Evolutionary conservation across 2,329 filamentous ascomycete species (phyloP), one percentile per base, ranked within the genome.

Genomic region (Phoma sp.): DNA sequence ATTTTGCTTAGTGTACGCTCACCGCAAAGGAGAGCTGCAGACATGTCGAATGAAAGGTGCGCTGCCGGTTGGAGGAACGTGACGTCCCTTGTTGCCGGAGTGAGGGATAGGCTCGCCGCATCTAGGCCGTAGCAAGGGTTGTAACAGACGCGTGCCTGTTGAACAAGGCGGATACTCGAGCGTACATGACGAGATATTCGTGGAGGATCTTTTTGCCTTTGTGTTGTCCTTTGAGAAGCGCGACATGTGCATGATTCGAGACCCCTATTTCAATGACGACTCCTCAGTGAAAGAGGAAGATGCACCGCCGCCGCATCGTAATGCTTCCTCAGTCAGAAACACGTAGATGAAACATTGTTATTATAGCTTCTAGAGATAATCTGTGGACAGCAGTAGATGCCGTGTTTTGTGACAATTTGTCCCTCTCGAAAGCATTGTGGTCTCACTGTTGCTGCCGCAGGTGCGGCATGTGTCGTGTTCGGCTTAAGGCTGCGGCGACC

Each of bases 91-190:
- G 47, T 47, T 47, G 18, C 23, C 41, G 41, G 37, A 33, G 44
- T 24, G 53, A 59, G 52, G 51, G 41, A 55, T 46, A 23, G 4
- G 7, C 42, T 36, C 29, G 32, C 51, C 44, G 40, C 25, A 10
- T 30, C 29, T 42, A 38, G 53, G 33, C 10, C 23, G 29, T 39
- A 46, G 55, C n/a, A 58, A 55, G 46, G 52, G 32, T 37, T 7
- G 50, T 7, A 35, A 23, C 23, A 27, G 18, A 52, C 14, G 35
- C 29, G 29, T 44, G 32, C 32, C 36, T 8, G 2, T 42, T 22
- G 38, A 39, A 37, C n/a, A 40, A 33, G 27, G 27, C n/a, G 14
- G 18, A 23, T 13, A 11, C 14, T 35, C 18, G 10, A 24, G 44
- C 32, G 43, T 38, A 42, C 18, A 18, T 18, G 18, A 18, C 18